Conservation (phyloP, 148 eudicot species). For the Selenicereus undatus region DNA sequence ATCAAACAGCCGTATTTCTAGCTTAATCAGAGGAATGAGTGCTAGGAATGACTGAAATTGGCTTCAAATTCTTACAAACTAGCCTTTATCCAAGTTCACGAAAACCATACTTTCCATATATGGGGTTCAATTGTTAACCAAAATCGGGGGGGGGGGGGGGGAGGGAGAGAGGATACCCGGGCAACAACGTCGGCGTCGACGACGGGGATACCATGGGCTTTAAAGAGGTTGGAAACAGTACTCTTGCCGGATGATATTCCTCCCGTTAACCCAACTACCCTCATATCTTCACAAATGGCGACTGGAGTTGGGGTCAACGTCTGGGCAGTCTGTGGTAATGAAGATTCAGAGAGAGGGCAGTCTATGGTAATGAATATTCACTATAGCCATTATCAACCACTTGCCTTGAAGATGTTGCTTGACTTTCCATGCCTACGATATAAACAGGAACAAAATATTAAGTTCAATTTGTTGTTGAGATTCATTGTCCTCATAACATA, state of each 20-base stretch:
- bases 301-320: too few species aligned
- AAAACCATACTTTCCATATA: neutral
- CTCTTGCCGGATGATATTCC: slow-evolving; percentile 93
- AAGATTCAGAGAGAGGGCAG: too few species aligned
- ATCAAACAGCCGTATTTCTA: neutral
- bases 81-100: neutral
- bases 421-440: too few species aligned
- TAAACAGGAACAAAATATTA: too few species aligned
- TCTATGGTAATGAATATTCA: too few species aligned
- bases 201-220: slow-evolving; percentile 60
- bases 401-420: too few species aligned
- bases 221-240: slow-evolving; percentile 83
- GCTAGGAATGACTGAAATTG: neutral
- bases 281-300: slow-evolving; percentile 35
- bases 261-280: slow-evolving; percentile 87
- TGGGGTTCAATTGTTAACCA: neutral
- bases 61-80: neutral
- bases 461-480: too few species aligned
- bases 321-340: too few species aligned
- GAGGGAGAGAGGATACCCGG: slow-evolving; percentile 41
- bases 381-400: too few species aligned
- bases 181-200: slow-evolving; percentile 94
- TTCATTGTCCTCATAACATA: too few species aligned
- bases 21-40: neutral
- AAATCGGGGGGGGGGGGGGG: neutral